phyloP scores from a whole-genome alignment of 176 grass and related monocot species.

The Juncus inflexus region DNA sequence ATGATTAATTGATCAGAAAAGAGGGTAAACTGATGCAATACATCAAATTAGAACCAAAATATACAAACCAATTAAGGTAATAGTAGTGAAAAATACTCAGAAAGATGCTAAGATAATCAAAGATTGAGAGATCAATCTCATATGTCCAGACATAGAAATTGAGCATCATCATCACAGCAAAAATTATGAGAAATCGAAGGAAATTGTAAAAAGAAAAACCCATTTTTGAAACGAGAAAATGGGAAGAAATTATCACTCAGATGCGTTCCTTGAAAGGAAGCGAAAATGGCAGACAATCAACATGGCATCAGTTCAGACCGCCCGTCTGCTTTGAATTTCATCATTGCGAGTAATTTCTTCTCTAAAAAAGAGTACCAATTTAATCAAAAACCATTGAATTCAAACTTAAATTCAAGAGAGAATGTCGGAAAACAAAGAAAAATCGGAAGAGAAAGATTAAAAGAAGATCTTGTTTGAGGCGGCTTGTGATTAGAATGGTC shows the following conservation, averaged over 20 bases:
- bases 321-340: conserved; percentile 84
- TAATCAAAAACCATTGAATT: no score
- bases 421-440: no score
- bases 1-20: conserved; percentile 17
- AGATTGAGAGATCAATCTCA: conserved; percentile 47
- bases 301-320: conserved; percentile 99
- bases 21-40: conserved; percentile 30
- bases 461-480: no score
- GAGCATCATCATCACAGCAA: conserved; percentile 45
- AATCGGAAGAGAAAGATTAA: no score
- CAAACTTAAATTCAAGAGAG: no score
- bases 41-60: neutral
- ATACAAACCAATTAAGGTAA: neutral
- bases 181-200: neutral
- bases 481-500: no score
- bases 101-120: conserved; percentile 48
- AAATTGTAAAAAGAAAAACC: neutral
- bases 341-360: conserved; percentile 40
- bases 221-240: neutral
- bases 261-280: conserved; percentile 34
- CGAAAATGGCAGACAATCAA: conserved; percentile 84
- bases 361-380: no score
- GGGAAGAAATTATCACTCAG: conserved; percentile 40
- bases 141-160: conserved; percentile 77
- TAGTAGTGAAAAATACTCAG: conserved; percentile 21